Conservation (phyloP, 192 early-diverging fungal genomes). For the Entomortierella lignicola region DNA sequence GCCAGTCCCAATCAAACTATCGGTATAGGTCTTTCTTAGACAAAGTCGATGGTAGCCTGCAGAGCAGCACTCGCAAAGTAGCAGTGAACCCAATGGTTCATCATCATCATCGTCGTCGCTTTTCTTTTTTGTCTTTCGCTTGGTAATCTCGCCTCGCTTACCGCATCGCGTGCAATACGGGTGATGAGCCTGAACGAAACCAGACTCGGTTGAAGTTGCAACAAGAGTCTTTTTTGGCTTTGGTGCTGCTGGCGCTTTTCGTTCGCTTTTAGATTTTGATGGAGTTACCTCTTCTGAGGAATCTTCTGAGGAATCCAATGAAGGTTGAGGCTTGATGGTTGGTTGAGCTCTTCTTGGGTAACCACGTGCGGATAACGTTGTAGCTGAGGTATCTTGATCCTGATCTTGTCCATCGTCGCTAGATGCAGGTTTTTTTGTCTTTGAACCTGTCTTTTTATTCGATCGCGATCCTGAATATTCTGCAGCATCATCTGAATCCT, state of each 20-base stretch:
- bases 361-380: conserved; percentile 34
- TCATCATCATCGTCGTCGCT: conserved; percentile 53
- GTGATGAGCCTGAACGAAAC: conserved; percentile 48
- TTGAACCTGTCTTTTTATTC: conserved; percentile 16
- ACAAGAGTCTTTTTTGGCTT: conserved; percentile 36
- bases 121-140: conserved; percentile 49
- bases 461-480: conserved; percentile 21
- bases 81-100: conserved; percentile 36
- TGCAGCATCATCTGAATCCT: conserved; percentile 42
- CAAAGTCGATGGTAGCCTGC: conserved; percentile 42
- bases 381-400: conserved; percentile 27
- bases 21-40: conserved; percentile 31
- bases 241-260: conserved; percentile 24
- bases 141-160: conserved; percentile 41
- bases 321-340: conserved; percentile 22
- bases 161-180: conserved; percentile 49
- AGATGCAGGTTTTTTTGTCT: conserved; percentile 35
- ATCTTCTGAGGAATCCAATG: conserved; percentile 34
- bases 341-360: conserved; percentile 26
- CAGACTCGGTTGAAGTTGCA: conserved; percentile 38
- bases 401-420: conserved; percentile 42
- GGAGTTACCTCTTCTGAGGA: conserved; percentile 36
- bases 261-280: conserved; percentile 19
- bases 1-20: conserved; percentile 33
- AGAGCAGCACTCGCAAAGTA: conserved; percentile 57